These are phyloP conservation scores for Prunus yedoensis DNA, from an alignment of 331 rosid species.

Conservation along the genomic window DNA sequence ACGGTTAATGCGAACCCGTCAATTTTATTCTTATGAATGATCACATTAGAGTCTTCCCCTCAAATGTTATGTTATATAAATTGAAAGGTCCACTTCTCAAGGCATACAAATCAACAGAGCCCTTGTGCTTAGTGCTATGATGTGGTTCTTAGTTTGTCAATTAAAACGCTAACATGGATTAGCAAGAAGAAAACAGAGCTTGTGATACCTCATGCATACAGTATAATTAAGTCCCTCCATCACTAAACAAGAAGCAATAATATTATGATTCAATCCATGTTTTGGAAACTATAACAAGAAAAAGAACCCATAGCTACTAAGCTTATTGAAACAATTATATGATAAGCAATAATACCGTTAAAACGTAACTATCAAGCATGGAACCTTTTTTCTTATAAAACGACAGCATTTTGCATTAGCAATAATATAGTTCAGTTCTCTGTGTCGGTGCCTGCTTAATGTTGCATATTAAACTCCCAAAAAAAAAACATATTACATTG, in stretches of 20 bases:
- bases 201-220: constrained; percentile 6
- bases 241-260: constrained; percentile 22
- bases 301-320: neutral
- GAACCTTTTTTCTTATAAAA: neutral
- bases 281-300: neutral
- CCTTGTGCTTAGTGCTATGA: neutral
- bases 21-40: no score
- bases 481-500: no score
- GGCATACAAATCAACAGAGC: neutral
- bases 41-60: no score
- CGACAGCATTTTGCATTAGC: neutral
- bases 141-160: constrained; percentile 5
- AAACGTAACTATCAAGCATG: constrained; percentile 12
- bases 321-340: constrained; percentile 11
- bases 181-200: neutral
- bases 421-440: neutral
- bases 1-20: no score
- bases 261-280: neutral
- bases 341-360: neutral
- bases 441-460: neutral
- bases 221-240: constrained; percentile 16
- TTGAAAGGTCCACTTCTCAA: neutral
- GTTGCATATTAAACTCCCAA: neutral
- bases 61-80: no score
- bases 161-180: constrained; percentile 12